phyloP scores from a whole-genome alignment of 1,284 basidiomycete genomes.

The Puccinia hordei region DNA sequence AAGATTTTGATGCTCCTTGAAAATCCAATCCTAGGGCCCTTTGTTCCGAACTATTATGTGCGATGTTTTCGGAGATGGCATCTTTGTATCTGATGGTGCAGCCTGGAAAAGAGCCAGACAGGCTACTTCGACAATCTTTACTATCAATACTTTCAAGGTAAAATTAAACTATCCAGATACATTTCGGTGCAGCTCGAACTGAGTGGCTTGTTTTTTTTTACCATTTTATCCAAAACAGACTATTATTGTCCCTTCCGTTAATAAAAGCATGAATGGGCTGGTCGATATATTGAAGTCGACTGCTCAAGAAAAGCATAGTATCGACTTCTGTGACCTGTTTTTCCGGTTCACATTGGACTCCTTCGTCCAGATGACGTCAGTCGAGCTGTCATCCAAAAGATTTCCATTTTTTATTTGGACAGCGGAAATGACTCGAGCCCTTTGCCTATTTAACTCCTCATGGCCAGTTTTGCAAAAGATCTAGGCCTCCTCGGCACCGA shows the following conservation, averaged over 20 bases:
- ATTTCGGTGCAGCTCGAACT: background rate
- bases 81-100: conserved; percentile 43
- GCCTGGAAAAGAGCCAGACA: conserved; percentile 39
- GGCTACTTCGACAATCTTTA: conserved; percentile 40
- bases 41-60: conserved; percentile 21
- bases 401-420: too few relatives aligned
- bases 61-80: conserved; percentile 48
- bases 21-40: background rate
- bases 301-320: background rate
- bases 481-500: background rate
- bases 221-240: background rate
- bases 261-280: conserved; percentile 25
- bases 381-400: background rate
- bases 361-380: conserved; percentile 48
- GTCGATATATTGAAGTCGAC: background rate
- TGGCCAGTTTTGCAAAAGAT: background rate
- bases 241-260: conserved; percentile 26
- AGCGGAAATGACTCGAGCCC: background rate
- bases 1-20: background rate
- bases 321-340: conserved; percentile 35
- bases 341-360: conserved; percentile 38
- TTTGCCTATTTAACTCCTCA: background rate
- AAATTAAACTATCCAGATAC: background rate
- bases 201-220: background rate
- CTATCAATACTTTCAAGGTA: conserved; percentile 44